Evolutionary conservation across 208 protist species (phyloP).

Genomic region (Entamoeba histolytica): DNA sequence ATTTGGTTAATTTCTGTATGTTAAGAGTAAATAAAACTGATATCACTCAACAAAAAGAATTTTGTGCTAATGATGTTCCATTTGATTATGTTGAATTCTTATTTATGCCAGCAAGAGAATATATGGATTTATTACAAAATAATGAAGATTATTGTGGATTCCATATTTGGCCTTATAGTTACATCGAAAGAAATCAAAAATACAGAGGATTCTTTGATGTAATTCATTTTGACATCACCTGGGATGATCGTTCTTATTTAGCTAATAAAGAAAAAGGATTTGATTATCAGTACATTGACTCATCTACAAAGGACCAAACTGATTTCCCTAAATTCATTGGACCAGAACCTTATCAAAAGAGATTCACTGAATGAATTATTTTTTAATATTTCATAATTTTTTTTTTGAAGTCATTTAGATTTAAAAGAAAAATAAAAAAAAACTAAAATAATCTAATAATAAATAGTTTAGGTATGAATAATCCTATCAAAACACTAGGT

Average conservation of each 20-base stretch:
- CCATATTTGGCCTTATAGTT: background rate
- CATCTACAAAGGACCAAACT: background rate
- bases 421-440: too few species aligned
- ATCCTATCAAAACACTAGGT: too few species aligned
- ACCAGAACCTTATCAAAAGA: background rate
- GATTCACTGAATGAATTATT: background rate
- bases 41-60: background rate
- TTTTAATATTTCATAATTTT: too few species aligned
- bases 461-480: too few species aligned
- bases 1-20: background rate
- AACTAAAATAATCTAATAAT: too few species aligned
- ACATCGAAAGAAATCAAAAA: background rate
- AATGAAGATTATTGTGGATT: background rate
- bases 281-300: background rate
- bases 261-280: background rate
- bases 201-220: background rate
- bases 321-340: background rate
- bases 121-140: background rate
- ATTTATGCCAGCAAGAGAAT: background rate
- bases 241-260: background rate
- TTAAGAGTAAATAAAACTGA: background rate
- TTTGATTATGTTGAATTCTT: background rate
- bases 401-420: too few species aligned
- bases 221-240: background rate
- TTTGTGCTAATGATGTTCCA: background rate